Conservation (phyloP, 305 asterid species). For the Solanum hybrid region DNA sequence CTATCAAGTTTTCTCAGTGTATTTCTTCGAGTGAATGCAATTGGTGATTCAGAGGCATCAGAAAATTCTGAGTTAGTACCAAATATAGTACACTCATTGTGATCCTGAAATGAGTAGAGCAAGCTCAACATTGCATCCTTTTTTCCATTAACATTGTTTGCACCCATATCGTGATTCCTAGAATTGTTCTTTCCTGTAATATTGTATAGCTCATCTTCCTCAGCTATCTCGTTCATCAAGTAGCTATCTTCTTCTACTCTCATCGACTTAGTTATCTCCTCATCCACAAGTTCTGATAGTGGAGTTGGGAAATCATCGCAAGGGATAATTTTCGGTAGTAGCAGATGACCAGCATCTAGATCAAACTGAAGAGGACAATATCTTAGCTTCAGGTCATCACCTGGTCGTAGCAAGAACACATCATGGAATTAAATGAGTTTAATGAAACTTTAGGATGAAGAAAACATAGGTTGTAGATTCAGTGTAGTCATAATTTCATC, state of each 20-base stretch:
- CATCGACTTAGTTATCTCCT: conserved; percentile 59
- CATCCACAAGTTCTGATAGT: conserved; percentile 73
- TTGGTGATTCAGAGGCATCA: conserved; percentile 55
- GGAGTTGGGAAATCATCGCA: conserved; percentile 56
- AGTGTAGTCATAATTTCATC: neutral
- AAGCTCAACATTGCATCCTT: conserved; percentile 62
- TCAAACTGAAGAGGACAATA: conserved; percentile 64
- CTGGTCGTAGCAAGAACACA: conserved; percentile 27
- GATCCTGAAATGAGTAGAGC: conserved; percentile 35
- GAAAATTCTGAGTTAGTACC: conserved; percentile 34
- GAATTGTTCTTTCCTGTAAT: conserved; percentile 10
- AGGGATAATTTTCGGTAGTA: conserved; percentile 52
- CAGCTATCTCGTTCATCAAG: conserved; percentile 25
- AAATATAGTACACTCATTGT: conserved; percentile 35
- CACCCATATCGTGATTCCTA: conserved; percentile 15
- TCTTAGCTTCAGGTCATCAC: conserved; percentile 23
- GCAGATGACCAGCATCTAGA: conserved; percentile 73
- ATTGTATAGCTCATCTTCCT: conserved; percentile 24
- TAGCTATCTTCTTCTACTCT: conserved; percentile 34
- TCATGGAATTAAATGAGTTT: neutral
- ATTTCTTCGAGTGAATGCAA: conserved; percentile 35
- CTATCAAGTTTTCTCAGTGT: conserved; percentile 41
- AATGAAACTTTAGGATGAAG: conserved; percentile 2
- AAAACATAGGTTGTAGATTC: neutral
- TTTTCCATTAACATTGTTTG: conserved; percentile 40